A percentile compares a stretch with the other conserved stretches of the same genome.
Conservation (phyloP, 139 green algal genomes). For the Eudorina sp. region DNA sequence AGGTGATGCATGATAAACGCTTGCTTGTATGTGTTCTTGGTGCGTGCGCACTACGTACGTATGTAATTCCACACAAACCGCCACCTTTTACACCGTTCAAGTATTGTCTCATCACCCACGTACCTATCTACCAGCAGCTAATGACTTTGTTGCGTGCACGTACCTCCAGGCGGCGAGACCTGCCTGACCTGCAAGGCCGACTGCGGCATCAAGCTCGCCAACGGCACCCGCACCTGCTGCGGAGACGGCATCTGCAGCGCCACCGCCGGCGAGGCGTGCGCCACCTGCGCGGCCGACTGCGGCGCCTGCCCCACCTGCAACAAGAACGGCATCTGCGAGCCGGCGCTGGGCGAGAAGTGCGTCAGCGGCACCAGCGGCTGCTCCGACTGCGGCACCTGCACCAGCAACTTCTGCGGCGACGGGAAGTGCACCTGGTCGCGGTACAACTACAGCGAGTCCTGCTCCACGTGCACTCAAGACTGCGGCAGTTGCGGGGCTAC, state of each 20-base stretch:
- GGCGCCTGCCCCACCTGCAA: conserved; percentile 20
- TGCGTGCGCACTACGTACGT: no score
- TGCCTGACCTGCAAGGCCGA: conserved; percentile 14
- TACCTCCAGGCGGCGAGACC: conserved; percentile 32
- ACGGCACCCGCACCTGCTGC: conserved; percentile 10
- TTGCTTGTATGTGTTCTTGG: no score
- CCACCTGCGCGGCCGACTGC: conserved; percentile 12
- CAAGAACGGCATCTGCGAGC: conserved; percentile 25
- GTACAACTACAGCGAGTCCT: conserved; percentile 20
- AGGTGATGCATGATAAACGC: no score
- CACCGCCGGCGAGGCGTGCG: conserved; percentile 8
- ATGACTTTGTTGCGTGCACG: no score
- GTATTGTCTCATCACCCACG: no score
- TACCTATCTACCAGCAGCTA: no score
- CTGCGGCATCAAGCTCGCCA: not conserved
- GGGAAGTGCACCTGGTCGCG: not conserved
- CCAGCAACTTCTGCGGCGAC: conserved; percentile 1
- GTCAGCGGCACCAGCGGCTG: not conserved
- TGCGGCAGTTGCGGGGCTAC: not conserved
- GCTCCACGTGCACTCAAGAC: not conserved
- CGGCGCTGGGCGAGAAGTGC: not conserved
- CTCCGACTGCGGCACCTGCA: conserved; percentile 1
- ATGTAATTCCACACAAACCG: no score
- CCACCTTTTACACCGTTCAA: no score
- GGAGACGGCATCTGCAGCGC: conserved; percentile 5